Evolutionary conservation across 2,329 filamentous ascomycete genomes (phyloP), one percentile per base, ranked within the genome.

Genomic region (Camptophora hylomeconis): DNA sequence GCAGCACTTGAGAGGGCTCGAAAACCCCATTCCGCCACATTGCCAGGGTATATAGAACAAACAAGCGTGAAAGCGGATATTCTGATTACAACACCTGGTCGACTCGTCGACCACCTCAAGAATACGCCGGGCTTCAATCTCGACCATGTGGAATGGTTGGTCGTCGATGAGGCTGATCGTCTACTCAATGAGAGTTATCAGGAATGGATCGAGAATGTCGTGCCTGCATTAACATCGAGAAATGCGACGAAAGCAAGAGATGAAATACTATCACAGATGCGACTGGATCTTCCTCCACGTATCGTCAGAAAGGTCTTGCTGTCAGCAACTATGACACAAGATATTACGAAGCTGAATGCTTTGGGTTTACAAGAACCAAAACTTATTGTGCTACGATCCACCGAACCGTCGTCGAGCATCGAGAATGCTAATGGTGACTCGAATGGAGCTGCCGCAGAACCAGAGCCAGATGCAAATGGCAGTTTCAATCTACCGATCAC

Each of bases 101-200:
- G 89, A 23, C 65, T 98, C 15, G 89, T 89, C 13, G 87, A 98
- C 51, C 89, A 98, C 51, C 84, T 98, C 49, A 95, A 50, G 70
- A 95, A 18, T 65, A 98, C 15, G 79, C 94, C 28, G 89, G 83
- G 5, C 79, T 73, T 76, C 23, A 86, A 74, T 1, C 61, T 98
- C 22, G 68, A 76, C 11, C 69, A 86, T 32, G 78, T 84, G 15
- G 73, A 72, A 31, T 87, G 81, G 54, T 80, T 95, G 2, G 84
- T 98, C 5, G 75, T 98, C 21, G 89, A 98, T 50, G 89, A 98
- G 63, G 89, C 89, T 7, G 89, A 98, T 57, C 72, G 89, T 24
- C 66, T 98, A 24, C 70, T 98, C 23, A 86, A 23, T 82, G 69
- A 95, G 51, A 86, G 80, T 46, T 94, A 89, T 53, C 86, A 94